phyloP scores from a whole-genome alignment of 305 asterid species.

The Striga hermonthica region DNA sequence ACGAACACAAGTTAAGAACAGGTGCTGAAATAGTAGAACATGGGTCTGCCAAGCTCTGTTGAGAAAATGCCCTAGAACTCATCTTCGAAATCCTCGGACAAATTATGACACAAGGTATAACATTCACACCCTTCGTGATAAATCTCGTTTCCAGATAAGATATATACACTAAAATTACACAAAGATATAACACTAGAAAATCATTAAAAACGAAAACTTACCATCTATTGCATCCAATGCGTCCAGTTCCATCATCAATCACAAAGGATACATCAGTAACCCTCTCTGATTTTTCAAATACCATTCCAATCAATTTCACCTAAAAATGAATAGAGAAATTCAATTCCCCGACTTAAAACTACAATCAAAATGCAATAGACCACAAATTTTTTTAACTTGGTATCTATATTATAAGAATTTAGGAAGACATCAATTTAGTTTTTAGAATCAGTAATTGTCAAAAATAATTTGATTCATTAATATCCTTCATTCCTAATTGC shows the following conservation, averaged over 20 bases:
- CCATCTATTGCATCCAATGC: conserved; percentile 77
- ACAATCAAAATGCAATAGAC: background rate
- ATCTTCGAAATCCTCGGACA: background rate
- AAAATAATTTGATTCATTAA: background rate
- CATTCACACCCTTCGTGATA: background rate
- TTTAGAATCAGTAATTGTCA: background rate
- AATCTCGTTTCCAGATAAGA: background rate
- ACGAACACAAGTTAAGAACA: background rate
- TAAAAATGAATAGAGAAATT: conserved; percentile 24
- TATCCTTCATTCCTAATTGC: conserved; percentile 1
- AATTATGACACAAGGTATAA: background rate
- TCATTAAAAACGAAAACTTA: conserved; percentile 20
- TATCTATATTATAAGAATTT: background rate
- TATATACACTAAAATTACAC: background rate
- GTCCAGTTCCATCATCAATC: conserved; percentile 90
- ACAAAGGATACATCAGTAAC: conserved; percentile 60
- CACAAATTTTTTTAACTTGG: background rate
- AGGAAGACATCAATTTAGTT: background rate
- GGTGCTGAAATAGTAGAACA: background rate
- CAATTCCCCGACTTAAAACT: background rate
- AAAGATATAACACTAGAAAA: background rate
- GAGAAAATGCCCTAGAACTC: background rate
- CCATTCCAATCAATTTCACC: conserved; percentile 83
- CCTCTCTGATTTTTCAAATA: conserved; percentile 50
- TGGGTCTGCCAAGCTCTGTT: background rate